Conservation (phyloP, 2,329 filamentous ascomycete genomes). For the Xylariales sp. region DNA sequence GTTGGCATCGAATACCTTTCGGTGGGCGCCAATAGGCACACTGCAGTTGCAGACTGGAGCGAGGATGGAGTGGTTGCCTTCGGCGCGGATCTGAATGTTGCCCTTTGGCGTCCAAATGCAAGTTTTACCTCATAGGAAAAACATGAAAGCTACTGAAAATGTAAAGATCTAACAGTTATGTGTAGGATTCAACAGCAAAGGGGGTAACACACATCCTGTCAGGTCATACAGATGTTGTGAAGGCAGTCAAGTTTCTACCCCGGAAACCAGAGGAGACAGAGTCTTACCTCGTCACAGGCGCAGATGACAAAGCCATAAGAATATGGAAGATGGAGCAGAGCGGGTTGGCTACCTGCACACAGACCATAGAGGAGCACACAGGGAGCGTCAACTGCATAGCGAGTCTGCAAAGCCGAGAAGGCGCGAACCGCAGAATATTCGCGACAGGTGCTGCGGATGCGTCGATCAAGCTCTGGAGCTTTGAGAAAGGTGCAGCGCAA, state of each 20-base stretch:
- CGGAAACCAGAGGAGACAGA: constrained; percentile 35
- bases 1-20: constrained; percentile 55
- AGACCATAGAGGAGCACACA: constrained; percentile 63
- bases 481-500: constrained; percentile 44
- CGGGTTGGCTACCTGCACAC: constrained; percentile 34
- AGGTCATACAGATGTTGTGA: constrained; percentile 77
- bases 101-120: constrained; percentile 79
- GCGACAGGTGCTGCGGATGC: constrained; percentile 81
- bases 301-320: constrained; percentile 72
- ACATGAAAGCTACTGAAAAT: too few species aligned
- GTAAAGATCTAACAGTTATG: constrained; percentile 7
- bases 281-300: constrained; percentile 69
- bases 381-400: constrained; percentile 70
- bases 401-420: constrained; percentile 26
- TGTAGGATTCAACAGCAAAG: constrained; percentile 29
- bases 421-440: constrained; percentile 38
- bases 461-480: constrained; percentile 64
- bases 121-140: too few species aligned
- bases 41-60: constrained; percentile 88
- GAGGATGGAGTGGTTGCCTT: constrained; percentile 71
- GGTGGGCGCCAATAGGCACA: constrained; percentile 85
- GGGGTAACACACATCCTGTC: constrained; percentile 66
- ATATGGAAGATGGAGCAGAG: constrained; percentile 56
- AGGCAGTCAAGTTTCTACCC: constrained; percentile 75
- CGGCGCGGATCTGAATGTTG: constrained; percentile 84